A percentile compares a stretch with the other conserved stretches of the same genome.
Conservation (phyloP, 768 basidiomycete genomes). For the Leccinum incarnatum region DNA sequence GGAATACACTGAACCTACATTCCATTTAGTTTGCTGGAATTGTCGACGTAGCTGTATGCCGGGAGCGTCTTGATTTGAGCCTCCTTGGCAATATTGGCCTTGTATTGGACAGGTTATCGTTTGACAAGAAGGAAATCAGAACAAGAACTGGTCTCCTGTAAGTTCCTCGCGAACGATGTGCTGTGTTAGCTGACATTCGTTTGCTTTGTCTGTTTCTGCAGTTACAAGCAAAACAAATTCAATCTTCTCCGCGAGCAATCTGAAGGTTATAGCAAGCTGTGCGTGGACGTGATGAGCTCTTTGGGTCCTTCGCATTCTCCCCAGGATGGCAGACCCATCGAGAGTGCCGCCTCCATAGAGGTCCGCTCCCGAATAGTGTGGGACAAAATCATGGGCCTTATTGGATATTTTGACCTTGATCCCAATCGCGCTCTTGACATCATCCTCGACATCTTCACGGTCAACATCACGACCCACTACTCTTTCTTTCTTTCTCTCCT, state of each 20-base stretch:
- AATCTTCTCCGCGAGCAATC: constrained; percentile 96
- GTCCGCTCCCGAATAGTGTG: constrained; percentile 68
- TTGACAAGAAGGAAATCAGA: constrained; percentile 79
- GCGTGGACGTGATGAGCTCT: constrained; percentile 75
- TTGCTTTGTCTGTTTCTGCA: constrained; percentile 30
- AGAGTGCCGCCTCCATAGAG: constrained; percentile 54
- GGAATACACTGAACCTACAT: not conserved
- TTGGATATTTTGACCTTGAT: constrained; percentile 95
- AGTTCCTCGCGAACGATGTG: constrained; percentile 29
- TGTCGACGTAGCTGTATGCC: constrained; percentile 57
- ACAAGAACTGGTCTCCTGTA: constrained; percentile 80
- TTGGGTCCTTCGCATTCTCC: constrained; percentile 74
- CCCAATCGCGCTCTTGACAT: constrained; percentile 93
- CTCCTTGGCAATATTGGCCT: constrained; percentile 64
- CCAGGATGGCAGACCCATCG: constrained; percentile 61
- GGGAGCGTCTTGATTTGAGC: constrained; percentile 70
- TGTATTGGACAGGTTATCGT: constrained; percentile 59
- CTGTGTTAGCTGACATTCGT: constrained; percentile 1
- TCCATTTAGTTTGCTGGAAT: constrained; percentile 52
- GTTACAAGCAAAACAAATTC: constrained; percentile 98
- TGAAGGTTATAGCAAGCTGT: constrained; percentile 94
- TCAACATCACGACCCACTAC: constrained; percentile 78
- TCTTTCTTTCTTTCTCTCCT: constrained; percentile 87
- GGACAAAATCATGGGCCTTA: constrained; percentile 84
- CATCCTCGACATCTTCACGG: constrained; percentile 86